Evolutionary conservation across 2,329 filamentous ascomycete genomes (phyloP), one percentile per base, ranked within the genome.

Genomic region (Cucurbitaria berberidis): DNA sequence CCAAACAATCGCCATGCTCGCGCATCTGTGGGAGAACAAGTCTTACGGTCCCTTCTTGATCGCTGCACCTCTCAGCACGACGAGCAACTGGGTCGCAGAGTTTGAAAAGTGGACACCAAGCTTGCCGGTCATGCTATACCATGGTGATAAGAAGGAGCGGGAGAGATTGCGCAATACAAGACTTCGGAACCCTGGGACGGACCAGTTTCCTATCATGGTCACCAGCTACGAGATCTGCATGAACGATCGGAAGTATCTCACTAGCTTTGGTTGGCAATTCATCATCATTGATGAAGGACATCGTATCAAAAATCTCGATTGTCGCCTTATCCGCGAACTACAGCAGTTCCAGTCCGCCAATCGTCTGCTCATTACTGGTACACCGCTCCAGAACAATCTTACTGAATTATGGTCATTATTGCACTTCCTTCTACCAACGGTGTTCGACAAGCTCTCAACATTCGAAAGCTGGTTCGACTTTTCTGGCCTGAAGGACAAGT

Each of bases 381-480:
- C 95, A 0, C 95, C 95, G 0, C 77, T 99, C 0, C 95, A 99
- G 62, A 99, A 99, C 73, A 98, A 98, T 57, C 82, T 99, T 0
- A 89, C 91, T 11, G 95, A 99, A 67, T 77, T 99, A 0, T 99
- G 95, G 95, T 96, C 93, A 0, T 76, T 99, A 0, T 82, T 99
- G 0, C 93, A 99, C 68, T 99, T 99, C 66, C 80, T 99, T 0
- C 83, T 98, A 42, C 95, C 93, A 0, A 90, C 90, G 34, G 93
- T 97, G 27, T 99, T 99, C 65, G 91, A 93, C 40, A 90, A 96
- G 65, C 88, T 96, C 74, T 91, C 96, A 41, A 91, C 90, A 0
- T 99, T 99, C 53, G 91, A 97, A 68, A 87, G 87, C 1, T 98
- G 93, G 93, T 99, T 99, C 58, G 93, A 99, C 73, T 99, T 99